Evolutionary conservation across 1,139 yeast species (phyloP).

Genomic region (Scheffersomyces stambukii): DNA sequence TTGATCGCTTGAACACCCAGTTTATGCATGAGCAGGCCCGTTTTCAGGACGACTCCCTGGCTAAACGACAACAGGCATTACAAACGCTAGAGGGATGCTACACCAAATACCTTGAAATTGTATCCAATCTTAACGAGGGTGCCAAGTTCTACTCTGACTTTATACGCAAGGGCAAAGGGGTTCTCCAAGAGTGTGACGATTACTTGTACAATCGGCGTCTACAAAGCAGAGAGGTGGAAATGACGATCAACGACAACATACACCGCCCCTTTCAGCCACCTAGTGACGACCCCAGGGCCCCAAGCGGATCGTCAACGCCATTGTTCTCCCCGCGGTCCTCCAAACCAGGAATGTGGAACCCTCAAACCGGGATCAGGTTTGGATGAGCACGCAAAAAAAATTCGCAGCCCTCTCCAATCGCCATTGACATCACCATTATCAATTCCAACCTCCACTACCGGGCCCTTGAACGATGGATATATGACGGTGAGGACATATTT

Average conservation of each 20-base stretch:
- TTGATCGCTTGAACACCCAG: constrained; percentile 35
- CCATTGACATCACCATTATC: background rate
- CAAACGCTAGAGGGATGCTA: constrained; percentile 54
- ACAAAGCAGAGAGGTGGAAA: constrained; percentile 35
- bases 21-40: constrained; percentile 24
- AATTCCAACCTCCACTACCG: too few relatives aligned
- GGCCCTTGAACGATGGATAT: too few relatives aligned
- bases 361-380: constrained; percentile 29
- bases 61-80: constrained; percentile 45
- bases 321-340: constrained; percentile 10
- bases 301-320: background rate
- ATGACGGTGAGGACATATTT: too few relatives aligned
- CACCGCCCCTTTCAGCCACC: background rate
- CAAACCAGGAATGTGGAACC: constrained; percentile 26
- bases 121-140: constrained; percentile 65
- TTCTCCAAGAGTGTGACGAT: constrained; percentile 49
- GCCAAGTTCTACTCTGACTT: constrained; percentile 65
- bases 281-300: background rate
- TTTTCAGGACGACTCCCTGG: constrained; percentile 20
- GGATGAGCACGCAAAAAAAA: constrained; percentile 8
- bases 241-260: constrained; percentile 4
- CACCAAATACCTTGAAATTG: constrained; percentile 51
- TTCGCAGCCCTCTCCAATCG: background rate
- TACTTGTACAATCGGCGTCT: constrained; percentile 51
- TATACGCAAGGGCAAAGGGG: constrained; percentile 42